Base-by-base conservation (phyloP, 257 asterid species). In the Solanum tacnaense region DNA sequence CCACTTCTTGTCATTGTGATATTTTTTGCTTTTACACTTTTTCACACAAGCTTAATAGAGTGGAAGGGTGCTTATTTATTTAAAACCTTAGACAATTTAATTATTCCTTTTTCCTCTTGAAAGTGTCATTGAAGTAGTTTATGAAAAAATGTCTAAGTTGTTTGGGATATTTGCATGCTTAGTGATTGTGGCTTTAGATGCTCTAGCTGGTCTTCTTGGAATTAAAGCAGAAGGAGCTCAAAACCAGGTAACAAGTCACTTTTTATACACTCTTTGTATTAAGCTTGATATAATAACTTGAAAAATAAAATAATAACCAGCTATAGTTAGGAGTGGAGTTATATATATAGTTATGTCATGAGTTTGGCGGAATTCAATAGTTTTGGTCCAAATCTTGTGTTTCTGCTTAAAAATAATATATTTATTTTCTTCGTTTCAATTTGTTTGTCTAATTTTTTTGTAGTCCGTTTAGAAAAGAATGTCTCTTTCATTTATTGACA, bases 141-240 rank as follows among this genome's bases (percentile, higher is more conserved):
- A 46, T 56, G 10, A n/a, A 81, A 88, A 89, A 90, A 95, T 94
- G 99, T 89, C 86, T 7, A 96, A 92, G 88, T 13, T 87, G 3
- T 35, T 93, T 39, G 97, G 97, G 32, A 87, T 95, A 34, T 86
- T 92, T 85, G 94, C 93, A 25, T 95, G 98, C 83, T 67, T 95
- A 68, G 73, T 96, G 88, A 93, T 96, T 6, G 92, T 96, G 65
- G 95, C 94, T 70, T 75, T 94, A 92, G 99, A 96, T 92, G 93
- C 92, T 84, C 79, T 88, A 34, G 97, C 98, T 13, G 96, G 96
- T 78, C 91, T 95, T 86, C 96, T 96, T 52, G 98, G 97, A 7
- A 92, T 95, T 88, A 94, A 92, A 87, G 98, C 97, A 6, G 98
- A 96, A 88, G 95, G 92, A 31, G 96, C 98, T 84, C 98, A 95